Percentiles rank a stretch among this genome's conserved stretches.
Conservation (phyloP, 1,284 basidiomycete species). For the Chalciporus piperatoides region DNA sequence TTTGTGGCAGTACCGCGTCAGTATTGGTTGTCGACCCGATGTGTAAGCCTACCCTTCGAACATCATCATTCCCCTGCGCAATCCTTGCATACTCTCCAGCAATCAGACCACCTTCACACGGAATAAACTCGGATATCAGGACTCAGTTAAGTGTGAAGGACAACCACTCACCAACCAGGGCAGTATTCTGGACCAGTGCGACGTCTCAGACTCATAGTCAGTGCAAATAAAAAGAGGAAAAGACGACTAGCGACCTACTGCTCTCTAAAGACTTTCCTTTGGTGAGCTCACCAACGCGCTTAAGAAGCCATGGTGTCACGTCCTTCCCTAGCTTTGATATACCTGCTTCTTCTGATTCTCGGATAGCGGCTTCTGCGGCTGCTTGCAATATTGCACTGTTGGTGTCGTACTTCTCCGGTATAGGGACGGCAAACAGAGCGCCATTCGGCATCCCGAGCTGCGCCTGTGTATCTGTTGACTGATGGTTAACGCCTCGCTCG, state of each 20-base stretch:
- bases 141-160: background rate
- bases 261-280: slow-evolving; percentile 68
- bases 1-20: background rate
- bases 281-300: slow-evolving; percentile 81
- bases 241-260: slow-evolving; percentile 44
- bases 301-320: slow-evolving; percentile 93
- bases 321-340: slow-evolving; percentile 84
- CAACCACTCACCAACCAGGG: slow-evolving; percentile 62
- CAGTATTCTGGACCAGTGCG: slow-evolving; percentile 91
- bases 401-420: slow-evolving; percentile 73
- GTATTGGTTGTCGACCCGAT: background rate
- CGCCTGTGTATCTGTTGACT: slow-evolving; percentile 50
- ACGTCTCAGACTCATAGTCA: slow-evolving; percentile 54
- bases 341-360: slow-evolving; percentile 80
- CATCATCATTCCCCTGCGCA: slow-evolving; percentile 17
- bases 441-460: slow-evolving; percentile 68
- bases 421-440: slow-evolving; percentile 86
- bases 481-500: slow-evolving; percentile 8
- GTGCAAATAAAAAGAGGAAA: background rate
- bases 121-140: slow-evolving; percentile 2
- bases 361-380: slow-evolving; percentile 82
- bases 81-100: slow-evolving; percentile 76
- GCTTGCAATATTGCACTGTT: slow-evolving; percentile 71
- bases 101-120: slow-evolving; percentile 63
- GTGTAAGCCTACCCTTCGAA: slow-evolving; percentile 19